Base-by-base conservation (phyloP, 495 filamentous ascomycete genomes). In the Penicillium soppii region DNA sequence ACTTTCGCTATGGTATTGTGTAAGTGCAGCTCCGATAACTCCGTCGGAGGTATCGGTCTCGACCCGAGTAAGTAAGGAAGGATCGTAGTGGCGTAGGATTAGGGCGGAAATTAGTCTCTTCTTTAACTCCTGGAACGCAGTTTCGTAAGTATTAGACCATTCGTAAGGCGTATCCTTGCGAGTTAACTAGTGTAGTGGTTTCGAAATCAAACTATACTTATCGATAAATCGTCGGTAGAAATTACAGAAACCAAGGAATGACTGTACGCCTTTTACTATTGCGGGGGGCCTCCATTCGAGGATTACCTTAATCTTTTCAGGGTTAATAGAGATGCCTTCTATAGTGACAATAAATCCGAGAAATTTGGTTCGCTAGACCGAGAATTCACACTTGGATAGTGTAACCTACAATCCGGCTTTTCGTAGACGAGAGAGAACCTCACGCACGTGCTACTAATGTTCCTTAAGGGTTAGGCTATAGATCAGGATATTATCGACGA, bases 191-290 rank as follows among this genome's bases (percentile, higher is more conserved):
- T 43, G 15, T 6, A 70, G 36, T 0, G 45, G 57, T 4, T 20
- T 51, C 1, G 43, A 48, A 12, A 62, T 61, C n/a, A 36, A 36
- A 7, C 47, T 57, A 50, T 60, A 71, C 0, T 54, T 30, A 0
- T 53, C 10, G 1, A 73, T 68, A 37, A 72, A 69, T 1, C 49
- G 33, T 1, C 50, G 37, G 36, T 68, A 70, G 46, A 69, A 73
- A 38, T 65, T 64, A n/a, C 16, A 55, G 41, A 73, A 66, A 0
- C 63, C 54, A 13, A 73, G 22, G 41, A 65, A 71, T 2, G 41
- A 39, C 33, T 65, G 50, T 5, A 67, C 46, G n/a, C 27, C n/a
- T 39, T 19, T 62, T 50, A 71, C 2, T 57, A 29, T 2, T n/a
- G 1, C n/a, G n/a, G n/a, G n/a, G n/a, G n/a, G n/a, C n/a, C n/a